Base-by-base conservation (phyloP, 371 early-diverging fungal species). In the Syncephalastrum sp. region DNA sequence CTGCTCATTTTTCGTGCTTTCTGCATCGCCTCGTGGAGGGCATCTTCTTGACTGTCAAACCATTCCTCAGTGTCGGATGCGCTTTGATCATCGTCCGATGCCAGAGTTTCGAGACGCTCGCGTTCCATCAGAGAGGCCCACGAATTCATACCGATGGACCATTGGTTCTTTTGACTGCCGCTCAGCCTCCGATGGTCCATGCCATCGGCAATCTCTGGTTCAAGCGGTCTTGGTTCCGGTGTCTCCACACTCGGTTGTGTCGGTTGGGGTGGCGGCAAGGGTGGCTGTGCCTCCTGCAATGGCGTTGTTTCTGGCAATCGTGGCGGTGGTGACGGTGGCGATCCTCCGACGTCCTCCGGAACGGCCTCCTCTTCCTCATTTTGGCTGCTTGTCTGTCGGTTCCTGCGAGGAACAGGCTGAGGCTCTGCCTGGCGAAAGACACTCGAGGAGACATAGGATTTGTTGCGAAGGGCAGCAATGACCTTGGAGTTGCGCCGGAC, bases 151-250 rank as follows among this genome's bases (percentile, higher is more conserved):
- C 62, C 71, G 51, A 70, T 66, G 0, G 74, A 63, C 77, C 77
- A 77, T 10, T 73, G 64, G 8, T 70, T 68, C 23, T 77, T 77
- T 62, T 77, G 77, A 52, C 71, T 71, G 24, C 77, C 77, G 58
- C 74, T 73, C 19, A 59, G 60, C 38, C 64, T 63, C 57, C 59
- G 59, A 21, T 29, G 57, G 54, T 50, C 57, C 42, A 54, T 45
- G 14, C 19, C 50, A 17, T 47, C 50, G 14, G 47, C 41, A 27
- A 45, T 48, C 19, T 52, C 50, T 38, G 15, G 44, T 8, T 23
- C 33, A 29, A 3, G 27, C 27, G 25, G 12, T 1, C 38, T 23
- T 19, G 52, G 41, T n/a, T 17, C 38, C 27, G 5, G 17, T 0
- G 13, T 52, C 3, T 29, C 27, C 21, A 2, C 4, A 4, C 12